Percentiles rank a stretch among this genome's conserved stretches.
Conservation (phyloP, 2,329 filamentous ascomycete genomes). For the Ophiostoma himal-ulmi region DNA sequence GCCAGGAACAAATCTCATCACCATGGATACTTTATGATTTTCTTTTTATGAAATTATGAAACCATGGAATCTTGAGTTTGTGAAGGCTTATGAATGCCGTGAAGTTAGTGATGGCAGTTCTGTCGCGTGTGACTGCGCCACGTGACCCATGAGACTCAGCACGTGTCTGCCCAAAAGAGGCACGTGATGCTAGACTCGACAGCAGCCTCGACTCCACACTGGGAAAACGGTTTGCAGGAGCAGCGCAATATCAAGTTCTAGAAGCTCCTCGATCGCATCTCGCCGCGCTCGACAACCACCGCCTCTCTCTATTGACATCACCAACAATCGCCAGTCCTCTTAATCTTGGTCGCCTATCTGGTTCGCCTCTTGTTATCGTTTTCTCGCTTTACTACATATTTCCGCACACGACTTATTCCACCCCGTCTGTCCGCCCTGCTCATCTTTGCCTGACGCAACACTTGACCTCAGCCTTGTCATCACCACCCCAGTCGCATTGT, state of each 20-base stretch:
- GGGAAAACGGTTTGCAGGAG: neutral
- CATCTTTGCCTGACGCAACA: neutral
- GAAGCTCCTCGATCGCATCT: conserved; percentile 3
- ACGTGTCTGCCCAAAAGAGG: neutral
- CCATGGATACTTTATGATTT: neutral
- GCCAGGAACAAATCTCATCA: neutral
- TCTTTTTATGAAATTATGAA: neutral
- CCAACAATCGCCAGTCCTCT: neutral
- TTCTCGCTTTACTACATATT: neutral
- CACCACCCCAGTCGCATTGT: neutral
- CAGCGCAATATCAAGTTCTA: conserved; percentile 12
- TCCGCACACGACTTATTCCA: neutral
- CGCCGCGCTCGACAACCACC: neutral
- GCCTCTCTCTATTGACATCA: neutral
- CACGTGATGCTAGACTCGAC: conserved; percentile 3
- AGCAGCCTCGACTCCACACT: conserved; percentile 1
- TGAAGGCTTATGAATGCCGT: neutral
- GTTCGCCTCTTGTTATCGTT: neutral
- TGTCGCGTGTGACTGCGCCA: neutral
- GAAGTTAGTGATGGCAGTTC: neutral
- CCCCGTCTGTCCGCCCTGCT: neutral
- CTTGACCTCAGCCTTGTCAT: conserved; percentile 4
- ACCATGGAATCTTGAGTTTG: too few relatives aligned
- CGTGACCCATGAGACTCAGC: neutral
- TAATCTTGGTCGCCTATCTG: neutral